These are phyloP conservation scores for Colletotrichum melonis DNA, from an alignment of 2,329 filamentous ascomycete genomes.

Conservation along the genomic window DNA sequence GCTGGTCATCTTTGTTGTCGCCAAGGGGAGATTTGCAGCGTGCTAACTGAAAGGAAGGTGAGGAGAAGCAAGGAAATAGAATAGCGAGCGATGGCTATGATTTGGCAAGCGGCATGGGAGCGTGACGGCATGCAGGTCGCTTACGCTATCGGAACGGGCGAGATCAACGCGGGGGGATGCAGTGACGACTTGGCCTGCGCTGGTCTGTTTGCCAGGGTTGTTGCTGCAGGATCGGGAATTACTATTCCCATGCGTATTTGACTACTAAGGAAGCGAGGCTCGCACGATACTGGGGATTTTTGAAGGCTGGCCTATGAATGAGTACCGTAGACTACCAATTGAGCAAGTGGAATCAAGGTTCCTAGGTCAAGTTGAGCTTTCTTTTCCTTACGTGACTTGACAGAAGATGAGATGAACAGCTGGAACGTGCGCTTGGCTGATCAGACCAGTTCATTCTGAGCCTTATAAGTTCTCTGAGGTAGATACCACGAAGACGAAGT, in stretches of 20 bases:
- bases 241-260: background rate
- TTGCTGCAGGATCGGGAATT: background rate
- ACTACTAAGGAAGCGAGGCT: background rate
- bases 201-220: background rate
- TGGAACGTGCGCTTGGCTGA: background rate
- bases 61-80: background rate
- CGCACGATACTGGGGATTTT: background rate
- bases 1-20: background rate
- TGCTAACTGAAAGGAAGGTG: background rate
- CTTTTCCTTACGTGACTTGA: background rate
- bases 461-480: background rate
- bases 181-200: constrained; percentile 16
- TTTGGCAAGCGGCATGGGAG: background rate
- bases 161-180: constrained; percentile 20
- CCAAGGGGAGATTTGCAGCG: background rate
- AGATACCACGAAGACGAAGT: background rate
- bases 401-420: background rate
- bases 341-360: no score
- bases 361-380: background rate
- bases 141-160: constrained; percentile 7
- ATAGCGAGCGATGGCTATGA: background rate
- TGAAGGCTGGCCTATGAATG: background rate
- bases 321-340: no score
- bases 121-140: constrained; percentile 31
- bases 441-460: background rate